These are phyloP conservation scores for Pachysolen tannophilus DNA, from an alignment of 805 yeast genomes.

Conservation along the genomic window DNA sequence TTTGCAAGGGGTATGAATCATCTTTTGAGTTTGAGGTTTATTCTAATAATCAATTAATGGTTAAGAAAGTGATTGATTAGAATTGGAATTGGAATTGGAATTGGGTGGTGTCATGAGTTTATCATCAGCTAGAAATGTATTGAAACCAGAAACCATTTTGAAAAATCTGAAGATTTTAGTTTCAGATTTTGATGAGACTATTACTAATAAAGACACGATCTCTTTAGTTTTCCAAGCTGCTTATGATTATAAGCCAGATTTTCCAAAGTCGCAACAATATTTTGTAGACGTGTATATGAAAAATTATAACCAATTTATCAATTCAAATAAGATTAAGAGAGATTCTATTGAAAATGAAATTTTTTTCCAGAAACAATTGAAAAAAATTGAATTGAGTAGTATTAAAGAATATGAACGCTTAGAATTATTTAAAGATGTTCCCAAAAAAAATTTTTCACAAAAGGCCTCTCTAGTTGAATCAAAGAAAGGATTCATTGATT, in stretches of 20 bases:
- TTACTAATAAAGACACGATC: slow-evolving; percentile 49
- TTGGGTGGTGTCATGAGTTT: no score
- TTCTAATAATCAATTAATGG: no score
- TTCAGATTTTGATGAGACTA: slow-evolving; percentile 64
- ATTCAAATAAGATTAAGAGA: slow-evolving; percentile 13
- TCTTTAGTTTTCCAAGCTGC: slow-evolving; percentile 41
- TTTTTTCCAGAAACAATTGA: slow-evolving; percentile 36
- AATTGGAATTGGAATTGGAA: no score
- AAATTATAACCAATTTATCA: slow-evolving; percentile 24
- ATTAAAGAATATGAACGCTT: slow-evolving; percentile 30
- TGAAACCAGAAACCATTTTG: no score
- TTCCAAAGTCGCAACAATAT: slow-evolving; percentile 30
- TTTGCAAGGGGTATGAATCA: no score
- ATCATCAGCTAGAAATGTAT: no score
- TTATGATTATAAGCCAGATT: slow-evolving; percentile 27
- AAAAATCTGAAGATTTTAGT: slow-evolving; percentile 30
- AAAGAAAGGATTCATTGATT: slow-evolving; percentile 30
- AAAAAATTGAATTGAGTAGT: slow-evolving; percentile 39
- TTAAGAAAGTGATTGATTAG: no score
- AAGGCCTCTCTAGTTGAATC: slow-evolving; percentile 31
- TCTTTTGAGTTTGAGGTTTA: no score
- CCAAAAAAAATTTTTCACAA: slow-evolving; percentile 19
- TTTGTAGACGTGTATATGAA: slow-evolving; percentile 35
- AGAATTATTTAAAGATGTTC: slow-evolving; percentile 35
- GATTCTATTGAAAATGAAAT: slow-evolving; percentile 31